Evolutionary conservation across 768 basidiomycete genomes (phyloP), one percentile per base, ranked within the genome.

Genomic region (Trametes maxima): DNA sequence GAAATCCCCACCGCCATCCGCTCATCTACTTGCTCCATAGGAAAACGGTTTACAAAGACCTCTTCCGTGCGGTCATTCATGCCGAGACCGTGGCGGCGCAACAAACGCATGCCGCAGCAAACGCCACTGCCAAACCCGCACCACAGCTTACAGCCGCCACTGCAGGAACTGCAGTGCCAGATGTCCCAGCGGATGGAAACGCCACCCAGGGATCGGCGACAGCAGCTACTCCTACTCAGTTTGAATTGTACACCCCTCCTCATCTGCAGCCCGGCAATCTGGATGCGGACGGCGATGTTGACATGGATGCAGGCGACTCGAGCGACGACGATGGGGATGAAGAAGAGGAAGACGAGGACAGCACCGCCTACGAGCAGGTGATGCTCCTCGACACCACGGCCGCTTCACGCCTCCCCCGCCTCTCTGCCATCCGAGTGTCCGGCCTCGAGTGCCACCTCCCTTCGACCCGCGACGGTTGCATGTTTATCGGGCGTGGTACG

Each of bases 401-500:
- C 36, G 40, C 25, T 25, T 22, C 50, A n/a, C 50, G 39, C 28
- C 48, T 65, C 3, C 64, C 64, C 2, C 56, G 56, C 2, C 62
- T 65, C 6, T 42, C 56, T 4, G 55, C 59, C 5, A 54, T 68
- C 56, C 61, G 56, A 24, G 52, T 60, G 5, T 52, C 33, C 36
- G 22, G 37, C 19, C 52, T 66, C 47, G 64, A 65, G 13, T 35
- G 46, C 8, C 33, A 49, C 33, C 58, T 59, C 4, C 28, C 48
- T 5, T 28, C 35, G 13, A 57, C 51, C 7, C 49, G 49, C 35
- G 56, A 65, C 25, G 67, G 64, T 16, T 19, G 40, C 19, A 21
- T 62, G 14, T 65, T 54, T 59, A 51, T 68, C 37, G 67, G 67
- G 14, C 61, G 67, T 35, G 67, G 67, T 1, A 68, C 67, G 16